Percentiles rank a stretch among this genome's conserved stretches.
Conservation (phyloP, 1,139 yeast genomes). For the Scheffersomyces insectosa region DNA sequence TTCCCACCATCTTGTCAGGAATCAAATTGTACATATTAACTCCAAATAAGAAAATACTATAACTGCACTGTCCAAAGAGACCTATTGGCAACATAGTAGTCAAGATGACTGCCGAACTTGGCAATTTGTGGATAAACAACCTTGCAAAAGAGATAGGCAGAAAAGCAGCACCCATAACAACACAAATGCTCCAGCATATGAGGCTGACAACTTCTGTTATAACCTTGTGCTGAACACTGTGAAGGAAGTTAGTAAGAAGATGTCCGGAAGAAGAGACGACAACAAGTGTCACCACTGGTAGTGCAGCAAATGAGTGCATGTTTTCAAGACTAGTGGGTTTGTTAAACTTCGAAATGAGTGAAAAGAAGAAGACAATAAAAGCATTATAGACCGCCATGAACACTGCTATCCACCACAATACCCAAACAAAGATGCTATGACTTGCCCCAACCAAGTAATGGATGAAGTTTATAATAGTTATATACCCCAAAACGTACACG, state of each 20-base stretch:
- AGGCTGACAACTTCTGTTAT: slow-evolving; percentile 56
- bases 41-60: slow-evolving; percentile 64
- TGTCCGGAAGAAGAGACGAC: slow-evolving; percentile 74
- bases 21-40: slow-evolving; percentile 25
- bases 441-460: slow-evolving; percentile 36
- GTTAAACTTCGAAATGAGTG: slow-evolving; percentile 35
- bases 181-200: slow-evolving; percentile 69
- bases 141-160: slow-evolving; percentile 57
- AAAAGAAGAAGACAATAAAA: slow-evolving; percentile 51
- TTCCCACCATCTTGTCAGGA: slow-evolving; percentile 2
- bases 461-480: slow-evolving; percentile 61
- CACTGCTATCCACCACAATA: slow-evolving; percentile 71
- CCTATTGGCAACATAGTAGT: slow-evolving; percentile 66
- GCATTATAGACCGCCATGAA: slow-evolving; percentile 54
- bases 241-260: slow-evolving; percentile 46
- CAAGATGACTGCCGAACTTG: slow-evolving; percentile 46
- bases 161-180: slow-evolving; percentile 57
- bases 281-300: slow-evolving; percentile 76
- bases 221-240: slow-evolving; percentile 39
- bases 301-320: slow-evolving; percentile 48
- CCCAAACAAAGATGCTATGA: slow-evolving; percentile 41
- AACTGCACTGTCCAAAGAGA: slow-evolving; percentile 76
- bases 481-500: slow-evolving; percentile 74
- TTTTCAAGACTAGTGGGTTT: slow-evolving; percentile 19
- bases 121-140: slow-evolving; percentile 59